Conservation (phyloP, 1,284 basidiomycete genomes). For the Schizophyllum amplum region DNA sequence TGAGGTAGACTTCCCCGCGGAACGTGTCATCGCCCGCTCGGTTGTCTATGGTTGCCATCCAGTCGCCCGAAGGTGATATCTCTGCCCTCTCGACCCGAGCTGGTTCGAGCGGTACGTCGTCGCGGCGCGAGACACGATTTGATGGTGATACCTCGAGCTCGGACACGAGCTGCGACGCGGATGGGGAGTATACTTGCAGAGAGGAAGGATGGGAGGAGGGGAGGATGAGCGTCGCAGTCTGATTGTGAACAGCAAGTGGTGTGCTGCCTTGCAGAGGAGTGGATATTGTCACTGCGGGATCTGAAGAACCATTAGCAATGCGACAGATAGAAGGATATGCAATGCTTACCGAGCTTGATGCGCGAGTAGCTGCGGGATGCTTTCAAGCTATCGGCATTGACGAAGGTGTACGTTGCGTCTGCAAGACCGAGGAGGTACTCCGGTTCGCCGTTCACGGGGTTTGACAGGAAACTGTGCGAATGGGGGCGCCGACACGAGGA, state of each 20-base stretch:
- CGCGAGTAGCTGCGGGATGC: slow-evolving; percentile 71
- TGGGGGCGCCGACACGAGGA: slow-evolving; percentile 87
- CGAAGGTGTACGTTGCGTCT: slow-evolving; percentile 79
- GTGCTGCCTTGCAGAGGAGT: slow-evolving; percentile 21
- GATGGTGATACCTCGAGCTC: slow-evolving; percentile 94
- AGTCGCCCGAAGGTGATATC: slow-evolving; percentile 65
- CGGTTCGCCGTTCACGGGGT: slow-evolving; percentile 49
- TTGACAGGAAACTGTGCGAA: slow-evolving; percentile 62
- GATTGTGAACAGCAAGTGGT: slow-evolving; percentile 67
- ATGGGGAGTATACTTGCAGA: slow-evolving; percentile 83
- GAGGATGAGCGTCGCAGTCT: slow-evolving; percentile 73
- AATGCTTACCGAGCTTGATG: slow-evolving; percentile 63
- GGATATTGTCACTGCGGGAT: slow-evolving; percentile 29
- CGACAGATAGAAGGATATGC: slow-evolving; percentile 41
- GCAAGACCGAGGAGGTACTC: slow-evolving; percentile 81
- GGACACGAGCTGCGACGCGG: slow-evolving; percentile 63
- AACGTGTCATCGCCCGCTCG: slow-evolving; percentile 62
- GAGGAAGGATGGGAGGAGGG: slow-evolving; percentile 94
- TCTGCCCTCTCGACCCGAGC: slow-evolving; percentile 68
- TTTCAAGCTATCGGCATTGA: slow-evolving; percentile 68
- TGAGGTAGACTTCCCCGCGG: slow-evolving; percentile 71
- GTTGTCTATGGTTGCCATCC: slow-evolving; percentile 91
- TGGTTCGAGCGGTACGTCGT: slow-evolving; percentile 74
- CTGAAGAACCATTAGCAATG: too few relatives aligned
- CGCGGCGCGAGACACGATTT: slow-evolving; percentile 82